Percentiles rank a stretch among this genome's conserved stretches.
Conservation (phyloP, 495 filamentous ascomycete species). For the Aspergillus leporis region DNA sequence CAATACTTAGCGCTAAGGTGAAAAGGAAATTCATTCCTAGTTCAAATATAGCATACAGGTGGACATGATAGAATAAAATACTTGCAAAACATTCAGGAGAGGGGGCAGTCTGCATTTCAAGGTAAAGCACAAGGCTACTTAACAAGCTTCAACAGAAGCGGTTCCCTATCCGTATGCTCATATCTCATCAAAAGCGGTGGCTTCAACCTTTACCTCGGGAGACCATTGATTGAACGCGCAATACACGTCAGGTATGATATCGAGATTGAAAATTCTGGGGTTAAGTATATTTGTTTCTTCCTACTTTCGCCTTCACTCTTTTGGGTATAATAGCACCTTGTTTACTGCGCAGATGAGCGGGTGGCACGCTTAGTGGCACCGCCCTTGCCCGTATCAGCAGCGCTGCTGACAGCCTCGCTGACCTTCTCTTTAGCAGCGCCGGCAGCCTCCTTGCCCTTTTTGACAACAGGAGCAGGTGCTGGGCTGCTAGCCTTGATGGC, state of each 20-base stretch:
- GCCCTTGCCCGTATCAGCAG: conserved; percentile 65
- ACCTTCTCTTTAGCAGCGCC: conserved; percentile 78
- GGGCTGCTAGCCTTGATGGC: conserved; percentile 54
- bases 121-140: neutral
- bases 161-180: neutral
- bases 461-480: conserved; percentile 53
- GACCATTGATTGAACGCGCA: neutral
- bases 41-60: neutral
- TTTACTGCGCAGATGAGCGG: conserved; percentile 55
- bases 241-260: conserved; percentile 1
- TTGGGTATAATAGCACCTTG: neutral
- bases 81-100: neutral
- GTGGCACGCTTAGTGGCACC: conserved; percentile 67
- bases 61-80: neutral
- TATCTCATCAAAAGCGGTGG: neutral
- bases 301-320: neutral
- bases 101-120: neutral
- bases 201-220: neutral
- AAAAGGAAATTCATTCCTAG: neutral
- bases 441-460: conserved; percentile 73
- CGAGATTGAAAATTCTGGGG: neutral
- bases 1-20: no score
- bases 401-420: conserved; percentile 63
- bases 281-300: neutral
- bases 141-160: neutral